Conservation (phyloP, 495 filamentous ascomycete genomes). For the Xylaria palmicola region DNA sequence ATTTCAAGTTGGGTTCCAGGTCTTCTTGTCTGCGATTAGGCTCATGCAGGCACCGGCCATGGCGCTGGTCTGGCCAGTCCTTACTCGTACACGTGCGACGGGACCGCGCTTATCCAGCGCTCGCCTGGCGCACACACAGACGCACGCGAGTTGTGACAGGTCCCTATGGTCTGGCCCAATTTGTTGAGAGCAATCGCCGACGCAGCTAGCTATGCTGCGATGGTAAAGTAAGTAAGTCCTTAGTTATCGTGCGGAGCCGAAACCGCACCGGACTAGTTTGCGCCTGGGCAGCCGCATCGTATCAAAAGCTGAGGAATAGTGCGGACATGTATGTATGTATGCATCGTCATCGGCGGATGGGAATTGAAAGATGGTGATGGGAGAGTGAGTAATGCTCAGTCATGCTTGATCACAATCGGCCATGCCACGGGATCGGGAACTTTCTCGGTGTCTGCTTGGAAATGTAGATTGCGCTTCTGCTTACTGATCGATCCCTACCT, state of each 20-base stretch:
- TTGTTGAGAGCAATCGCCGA: neutral
- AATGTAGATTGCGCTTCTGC: neutral
- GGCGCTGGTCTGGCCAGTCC: conserved; percentile 3
- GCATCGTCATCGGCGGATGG: too few species aligned
- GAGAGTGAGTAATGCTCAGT: conserved; percentile 6
- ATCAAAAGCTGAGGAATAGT: conserved; percentile 5
- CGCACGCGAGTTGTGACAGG: neutral
- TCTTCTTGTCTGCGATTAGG: too few species aligned
- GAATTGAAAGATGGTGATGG: too few species aligned
- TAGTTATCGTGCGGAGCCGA: neutral
- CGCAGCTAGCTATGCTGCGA: neutral
- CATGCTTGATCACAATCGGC: neutral
- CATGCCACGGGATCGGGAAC: neutral
- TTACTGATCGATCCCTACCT: neutral
- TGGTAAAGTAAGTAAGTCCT: too few species aligned
- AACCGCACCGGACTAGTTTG: too few species aligned
- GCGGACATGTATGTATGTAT: neutral
- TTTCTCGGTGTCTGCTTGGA: conserved; percentile 6
- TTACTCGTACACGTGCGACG: neutral
- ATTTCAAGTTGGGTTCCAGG: too few species aligned
- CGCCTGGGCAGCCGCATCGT: neutral
- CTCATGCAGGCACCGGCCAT: conserved; percentile 4
- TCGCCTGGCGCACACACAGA: too few species aligned
- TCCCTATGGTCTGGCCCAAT: neutral
- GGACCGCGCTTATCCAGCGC: too few species aligned